Base-by-base conservation (phyloP, 345 rosid species). In the Citrus reticulata region DNA sequence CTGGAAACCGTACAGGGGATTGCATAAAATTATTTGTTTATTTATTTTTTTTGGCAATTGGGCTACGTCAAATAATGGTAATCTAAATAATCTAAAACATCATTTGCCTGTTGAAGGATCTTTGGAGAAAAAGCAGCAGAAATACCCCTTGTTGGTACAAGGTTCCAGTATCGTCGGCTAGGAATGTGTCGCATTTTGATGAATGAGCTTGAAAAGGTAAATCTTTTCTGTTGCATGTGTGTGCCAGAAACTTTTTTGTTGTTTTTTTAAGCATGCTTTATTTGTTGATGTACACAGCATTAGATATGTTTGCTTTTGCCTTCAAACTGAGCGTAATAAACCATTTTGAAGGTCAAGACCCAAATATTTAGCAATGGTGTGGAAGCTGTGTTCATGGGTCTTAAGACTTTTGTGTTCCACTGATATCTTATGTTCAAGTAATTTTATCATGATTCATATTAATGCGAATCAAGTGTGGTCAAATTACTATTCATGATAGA, bases 181-280 rank as follows among this genome's bases (percentile, higher is more conserved):
- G 93, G 95, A 67, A 85, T 89, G 93, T 91, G 95, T 68, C 87
- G 87, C 19, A 58, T 87, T 70, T 75, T 91, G 80, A 84, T 89
- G 83, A 73, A 88, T 82, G 86, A 83, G 55, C 89, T 91, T 17
- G 91, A 87, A 84, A 88, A 87, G 92, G 92, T 92, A 81, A 40
- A 40, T 73, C 75, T 57, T 34, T 75, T 37, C 4, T 81, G 68
- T 74, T 68, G 65, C 63, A 10, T 74, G 16, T 20, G 34, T 75
- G 82, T 58, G 55, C 55, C 55, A 74, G 51, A 37, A 22, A 42
- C 10, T 10, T 6, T 61, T 76, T 61, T 57, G 9, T 62, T 66
- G 27, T 32, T 81, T 78, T 34, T n/a, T 27, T 74, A 35, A 37
- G 63, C 58, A 19, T 68, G 65, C 60, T 46, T 63, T 42, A 5